These are phyloP conservation scores for Neurospora africana DNA, from an alignment of 495 filamentous ascomycete genomes.

Conservation along the genomic window DNA sequence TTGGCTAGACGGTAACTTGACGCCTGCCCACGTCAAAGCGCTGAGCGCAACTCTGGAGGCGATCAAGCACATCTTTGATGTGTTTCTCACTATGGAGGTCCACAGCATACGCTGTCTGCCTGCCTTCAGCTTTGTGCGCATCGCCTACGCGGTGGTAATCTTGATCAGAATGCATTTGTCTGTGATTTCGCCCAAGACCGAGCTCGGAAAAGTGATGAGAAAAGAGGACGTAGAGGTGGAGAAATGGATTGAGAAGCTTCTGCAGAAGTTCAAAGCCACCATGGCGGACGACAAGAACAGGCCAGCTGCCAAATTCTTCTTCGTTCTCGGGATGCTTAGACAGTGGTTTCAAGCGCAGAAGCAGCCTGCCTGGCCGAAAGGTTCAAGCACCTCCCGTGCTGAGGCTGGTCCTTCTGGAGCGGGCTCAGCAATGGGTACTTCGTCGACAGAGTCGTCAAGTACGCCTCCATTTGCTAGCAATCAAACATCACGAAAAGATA, in stretches of 20 bases:
- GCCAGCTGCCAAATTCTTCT: conserved; percentile 64
- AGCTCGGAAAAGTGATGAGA: conserved; percentile 67
- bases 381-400: not conserved
- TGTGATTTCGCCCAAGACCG: conserved; percentile 53
- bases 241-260: conserved; percentile 56
- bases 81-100: conserved; percentile 51
- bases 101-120: conserved; percentile 58
- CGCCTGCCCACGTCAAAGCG: conserved; percentile 57
- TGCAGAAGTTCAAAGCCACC: conserved; percentile 54
- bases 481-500: conserved; percentile 10
- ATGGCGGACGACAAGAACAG: conserved; percentile 54
- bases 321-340: conserved; percentile 63
- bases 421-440: conserved; percentile 6
- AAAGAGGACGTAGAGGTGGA: conserved; percentile 66
- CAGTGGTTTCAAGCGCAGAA: conserved; percentile 54
- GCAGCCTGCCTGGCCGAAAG: conserved; percentile 6
- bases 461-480: not conserved
- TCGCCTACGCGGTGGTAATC: conserved; percentile 69
- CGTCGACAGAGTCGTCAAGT: not conserved
- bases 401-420: conserved; percentile 3
- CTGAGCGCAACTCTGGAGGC: conserved; percentile 60
- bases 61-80: conserved; percentile 65
- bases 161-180: conserved; percentile 83
- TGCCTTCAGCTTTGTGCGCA: conserved; percentile 65
- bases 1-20: conserved; percentile 37